Conservation (phyloP, 768 basidiomycete genomes). For the Lentinula detonsa region DNA sequence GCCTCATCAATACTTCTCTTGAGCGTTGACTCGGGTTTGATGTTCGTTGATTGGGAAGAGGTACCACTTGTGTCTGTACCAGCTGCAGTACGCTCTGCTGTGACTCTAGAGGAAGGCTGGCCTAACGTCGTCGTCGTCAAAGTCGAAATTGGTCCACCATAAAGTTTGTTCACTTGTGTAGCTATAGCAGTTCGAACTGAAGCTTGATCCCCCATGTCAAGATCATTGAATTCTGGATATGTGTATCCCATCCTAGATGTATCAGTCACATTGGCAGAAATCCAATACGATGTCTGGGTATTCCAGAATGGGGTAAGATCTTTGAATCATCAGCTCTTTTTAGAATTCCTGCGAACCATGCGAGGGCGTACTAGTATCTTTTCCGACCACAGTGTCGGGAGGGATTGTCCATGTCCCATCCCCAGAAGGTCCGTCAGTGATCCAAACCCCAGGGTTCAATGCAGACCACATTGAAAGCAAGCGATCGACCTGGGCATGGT, state of each 20-base stretch:
- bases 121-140: background rate
- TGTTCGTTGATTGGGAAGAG: background rate
- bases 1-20: background rate
- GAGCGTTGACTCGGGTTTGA: too few species aligned
- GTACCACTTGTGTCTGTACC: background rate
- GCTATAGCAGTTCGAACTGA: slow-evolving; percentile 26
- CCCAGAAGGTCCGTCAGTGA: slow-evolving; percentile 20
- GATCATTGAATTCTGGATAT: slow-evolving; percentile 45
- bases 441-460: slow-evolving; percentile 35
- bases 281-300: slow-evolving; percentile 30
- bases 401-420: slow-evolving; percentile 28
- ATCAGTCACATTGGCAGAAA: slow-evolving; percentile 22
- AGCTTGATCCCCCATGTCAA: slow-evolving; percentile 21
- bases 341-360: background rate
- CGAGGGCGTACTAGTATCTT: slow-evolving; percentile 20
- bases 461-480: slow-evolving; percentile 46
- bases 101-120: background rate
- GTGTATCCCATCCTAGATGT: slow-evolving; percentile 34
- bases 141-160: slow-evolving; percentile 15
- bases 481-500: slow-evolving; percentile 49
- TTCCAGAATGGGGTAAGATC: slow-evolving; percentile 45
- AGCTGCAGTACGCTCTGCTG: background rate
- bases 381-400: slow-evolving; percentile 18
- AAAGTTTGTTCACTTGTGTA: slow-evolving; percentile 27
- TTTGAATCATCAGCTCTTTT: slow-evolving; percentile 9